These are phyloP conservation scores for Fusarium begoniae DNA, from an alignment of 2,329 filamentous ascomycete genomes.

Conservation along the genomic window DNA sequence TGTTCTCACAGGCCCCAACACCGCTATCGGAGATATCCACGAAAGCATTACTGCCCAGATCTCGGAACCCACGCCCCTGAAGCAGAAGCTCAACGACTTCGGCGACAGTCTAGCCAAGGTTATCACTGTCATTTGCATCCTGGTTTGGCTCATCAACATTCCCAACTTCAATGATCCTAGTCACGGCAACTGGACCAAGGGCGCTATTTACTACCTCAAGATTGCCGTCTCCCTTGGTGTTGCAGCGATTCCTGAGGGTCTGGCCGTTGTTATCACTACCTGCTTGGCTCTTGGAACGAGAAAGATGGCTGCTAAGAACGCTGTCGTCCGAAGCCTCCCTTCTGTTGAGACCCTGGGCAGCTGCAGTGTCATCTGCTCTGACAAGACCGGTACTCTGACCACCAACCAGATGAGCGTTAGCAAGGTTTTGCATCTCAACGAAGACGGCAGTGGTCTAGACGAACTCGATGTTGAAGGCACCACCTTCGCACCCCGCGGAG, in stretches of 20 bases:
- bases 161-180: conserved; percentile 95
- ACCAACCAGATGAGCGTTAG: conserved; percentile 99
- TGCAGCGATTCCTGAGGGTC: conserved; percentile 95
- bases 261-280: conserved; percentile 98
- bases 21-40: conserved; percentile 97
- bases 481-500: conserved; percentile 86
- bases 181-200: conserved; percentile 94
- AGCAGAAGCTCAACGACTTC: conserved; percentile 99
- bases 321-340: conserved; percentile 92
- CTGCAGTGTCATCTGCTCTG: conserved; percentile 99
- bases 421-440: conserved; percentile 86
- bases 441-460: conserved; percentile 77
- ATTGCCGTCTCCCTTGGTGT: conserved; percentile 98
- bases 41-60: conserved; percentile 99
- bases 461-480: conserved; percentile 93
- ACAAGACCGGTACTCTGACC: conserved; percentile 97
- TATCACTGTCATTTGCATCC: conserved; percentile 94
- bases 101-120: conserved; percentile 96
- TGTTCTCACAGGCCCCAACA: conserved; percentile 86
- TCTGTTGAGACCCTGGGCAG: conserved; percentile 98
- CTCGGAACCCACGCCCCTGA: conserved; percentile 94
- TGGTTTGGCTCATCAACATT: conserved; percentile 99
- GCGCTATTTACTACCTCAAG: conserved; percentile 99
- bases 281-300: conserved; percentile 94
- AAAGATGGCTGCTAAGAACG: conserved; percentile 99